A percentile compares a stretch with the other conserved stretches of the same genome.
These are phyloP conservation scores for Pseudogymnoascus sp. DNA, from an alignment of 2,329 filamentous ascomycete species.

Conservation along the genomic window DNA sequence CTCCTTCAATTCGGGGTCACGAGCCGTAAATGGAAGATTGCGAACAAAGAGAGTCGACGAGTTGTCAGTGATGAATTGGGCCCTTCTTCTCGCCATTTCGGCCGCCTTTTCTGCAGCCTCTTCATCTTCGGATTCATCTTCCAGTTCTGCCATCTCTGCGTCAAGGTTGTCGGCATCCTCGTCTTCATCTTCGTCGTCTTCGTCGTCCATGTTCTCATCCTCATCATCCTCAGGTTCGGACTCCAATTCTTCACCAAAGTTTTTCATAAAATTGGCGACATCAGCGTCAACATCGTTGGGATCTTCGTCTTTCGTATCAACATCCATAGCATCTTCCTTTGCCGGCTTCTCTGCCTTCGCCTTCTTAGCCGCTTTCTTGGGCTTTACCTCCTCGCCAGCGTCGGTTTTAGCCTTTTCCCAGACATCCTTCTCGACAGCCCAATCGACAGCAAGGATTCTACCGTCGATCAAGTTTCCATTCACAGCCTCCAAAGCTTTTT, in stretches of 20 bases:
- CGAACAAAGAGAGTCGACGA: slow-evolving; percentile 81
- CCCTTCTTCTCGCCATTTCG: slow-evolving; percentile 31
- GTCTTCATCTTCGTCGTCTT: slow-evolving; percentile 51
- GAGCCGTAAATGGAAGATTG: slow-evolving; percentile 84
- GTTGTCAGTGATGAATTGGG: slow-evolving; percentile 49
- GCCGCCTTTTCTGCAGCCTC: slow-evolving; percentile 34
- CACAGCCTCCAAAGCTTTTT: slow-evolving; percentile 74
- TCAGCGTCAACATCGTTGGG: slow-evolving; percentile 31
- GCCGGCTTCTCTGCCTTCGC: slow-evolving; percentile 25
- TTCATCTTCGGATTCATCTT: slow-evolving; percentile 33
- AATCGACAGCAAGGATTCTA: slow-evolving; percentile 84
- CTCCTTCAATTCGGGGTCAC: slow-evolving; percentile 72
- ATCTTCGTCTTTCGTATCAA: slow-evolving; percentile 27
- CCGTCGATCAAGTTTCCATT: slow-evolving; percentile 91
- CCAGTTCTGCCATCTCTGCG: slow-evolving; percentile 32
- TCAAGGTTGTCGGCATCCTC: slow-evolving; percentile 38
- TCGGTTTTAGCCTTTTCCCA: slow-evolving; percentile 62
- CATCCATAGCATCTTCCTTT: slow-evolving; percentile 24
- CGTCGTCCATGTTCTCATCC: slow-evolving; percentile 38
- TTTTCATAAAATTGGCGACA: slow-evolving; percentile 27
- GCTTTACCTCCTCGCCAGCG: slow-evolving; percentile 25
- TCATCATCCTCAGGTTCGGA: slow-evolving; percentile 34
- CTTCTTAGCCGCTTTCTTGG: slow-evolving; percentile 25
- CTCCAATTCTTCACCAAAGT: slow-evolving; percentile 28
- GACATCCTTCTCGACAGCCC: slow-evolving; percentile 84